A percentile compares a stretch with the other conserved stretches of the same genome.
Evolutionary conservation across 345 rosid species (phyloP).

Genomic region (Moricandia arvensis): DNA sequence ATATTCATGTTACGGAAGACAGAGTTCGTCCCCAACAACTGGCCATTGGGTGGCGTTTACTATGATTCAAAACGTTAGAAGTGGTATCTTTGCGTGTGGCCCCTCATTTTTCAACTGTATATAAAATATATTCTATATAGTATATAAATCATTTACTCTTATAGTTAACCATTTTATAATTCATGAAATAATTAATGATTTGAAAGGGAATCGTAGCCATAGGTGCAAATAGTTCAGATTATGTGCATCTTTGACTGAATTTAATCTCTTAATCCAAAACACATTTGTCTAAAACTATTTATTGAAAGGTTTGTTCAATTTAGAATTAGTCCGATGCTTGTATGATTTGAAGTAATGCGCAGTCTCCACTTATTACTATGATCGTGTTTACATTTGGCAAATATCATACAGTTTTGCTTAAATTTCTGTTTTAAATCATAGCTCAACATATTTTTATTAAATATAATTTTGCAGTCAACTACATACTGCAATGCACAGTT

Average conservation of each 20-base stretch:
- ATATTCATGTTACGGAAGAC: conserved; percentile 8
- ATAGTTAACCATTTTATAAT: neutral
- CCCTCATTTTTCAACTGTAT: conserved; percentile 1
- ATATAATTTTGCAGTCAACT: neutral
- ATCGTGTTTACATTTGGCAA: neutral
- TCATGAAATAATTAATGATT: neutral
- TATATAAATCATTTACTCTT: neutral
- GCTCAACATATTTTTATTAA: neutral
- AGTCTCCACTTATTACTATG: neutral
- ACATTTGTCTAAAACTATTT: neutral
- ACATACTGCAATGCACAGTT: neutral
- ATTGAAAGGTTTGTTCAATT: neutral
- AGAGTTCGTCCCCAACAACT: conserved; percentile 29
- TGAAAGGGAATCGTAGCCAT: neutral
- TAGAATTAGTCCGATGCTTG: neutral
- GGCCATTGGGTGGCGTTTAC: conserved; percentile 35
- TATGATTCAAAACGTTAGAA: conserved; percentile 11
- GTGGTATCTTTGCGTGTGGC: conserved; percentile 24
- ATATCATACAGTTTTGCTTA: neutral
- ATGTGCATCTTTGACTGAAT: neutral
- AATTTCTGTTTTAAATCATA: neutral
- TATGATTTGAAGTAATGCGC: neutral
- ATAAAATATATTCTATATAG: neutral
- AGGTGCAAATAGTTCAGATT: neutral
- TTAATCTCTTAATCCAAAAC: neutral